Conservation (phyloP, 2,329 filamentous ascomycete species). For the Phyllosticta citrichinensis region DNA sequence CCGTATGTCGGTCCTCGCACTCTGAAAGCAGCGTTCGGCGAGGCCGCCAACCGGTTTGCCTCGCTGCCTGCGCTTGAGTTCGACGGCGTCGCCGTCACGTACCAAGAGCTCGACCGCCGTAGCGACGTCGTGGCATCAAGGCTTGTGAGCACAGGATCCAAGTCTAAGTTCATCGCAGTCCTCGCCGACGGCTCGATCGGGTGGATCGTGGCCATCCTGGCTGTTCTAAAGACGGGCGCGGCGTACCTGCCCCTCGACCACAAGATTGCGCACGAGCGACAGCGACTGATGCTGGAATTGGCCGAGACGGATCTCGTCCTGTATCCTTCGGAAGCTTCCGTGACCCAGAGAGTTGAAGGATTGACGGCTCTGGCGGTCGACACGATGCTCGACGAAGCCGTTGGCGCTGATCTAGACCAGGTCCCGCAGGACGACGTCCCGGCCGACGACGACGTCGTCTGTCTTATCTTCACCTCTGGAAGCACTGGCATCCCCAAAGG, state of each 20-base stretch:
- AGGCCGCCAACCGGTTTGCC: not conserved
- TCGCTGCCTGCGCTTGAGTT: constrained; percentile 1
- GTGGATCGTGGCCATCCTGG: constrained; percentile 10
- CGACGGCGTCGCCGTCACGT: not conserved
- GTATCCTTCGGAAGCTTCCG: not conserved
- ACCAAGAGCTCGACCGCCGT: constrained; percentile 1
- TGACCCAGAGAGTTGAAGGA: not conserved
- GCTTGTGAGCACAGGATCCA: not conserved
- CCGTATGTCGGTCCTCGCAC: not conserved
- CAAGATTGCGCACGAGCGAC: constrained; percentile 5
- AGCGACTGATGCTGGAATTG: constrained; percentile 6
- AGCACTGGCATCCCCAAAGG: constrained; percentile 9
- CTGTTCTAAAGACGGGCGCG: constrained; percentile 5
- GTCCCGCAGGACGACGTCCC: not conserved
- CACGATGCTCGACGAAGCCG: not conserved
- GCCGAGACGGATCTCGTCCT: not conserved
- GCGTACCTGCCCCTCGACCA: constrained; percentile 10
- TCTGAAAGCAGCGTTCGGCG: not conserved
- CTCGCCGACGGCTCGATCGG: constrained; percentile 10
- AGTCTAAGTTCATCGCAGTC: constrained; percentile 1
- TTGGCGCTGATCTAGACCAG: not conserved
- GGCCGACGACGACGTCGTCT: not conserved
- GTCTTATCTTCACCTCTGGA: constrained; percentile 10
- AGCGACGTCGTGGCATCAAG: not conserved
- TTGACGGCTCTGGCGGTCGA: not conserved